A percentile compares a stretch with the other conserved stretches of the same genome.
Evolutionary conservation across 257 asterid genomes (phyloP).

Genomic region (Galeopsis tetrahit): DNA sequence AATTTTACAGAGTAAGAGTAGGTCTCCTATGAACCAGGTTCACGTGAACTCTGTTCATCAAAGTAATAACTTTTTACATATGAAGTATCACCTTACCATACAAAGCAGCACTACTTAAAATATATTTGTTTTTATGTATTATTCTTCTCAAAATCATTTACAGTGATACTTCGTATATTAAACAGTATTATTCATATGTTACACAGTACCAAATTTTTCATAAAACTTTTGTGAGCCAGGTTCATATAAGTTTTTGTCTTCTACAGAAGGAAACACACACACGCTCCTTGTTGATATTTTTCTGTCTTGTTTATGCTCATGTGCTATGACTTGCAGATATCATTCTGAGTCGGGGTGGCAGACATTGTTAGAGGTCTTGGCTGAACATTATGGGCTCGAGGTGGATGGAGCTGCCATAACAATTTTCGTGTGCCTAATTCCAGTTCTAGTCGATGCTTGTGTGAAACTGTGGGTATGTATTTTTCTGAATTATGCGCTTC

Average conservation of each 20-base stretch:
- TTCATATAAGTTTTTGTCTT: no score
- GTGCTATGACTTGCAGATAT: constrained; percentile 61
- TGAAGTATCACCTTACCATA: no score
- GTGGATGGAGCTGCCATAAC: constrained; percentile 73
- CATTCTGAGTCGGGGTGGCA: constrained; percentile 97
- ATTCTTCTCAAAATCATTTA: no score
- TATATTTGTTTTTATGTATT: no score
- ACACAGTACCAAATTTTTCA: no score
- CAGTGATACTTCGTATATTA: no score
- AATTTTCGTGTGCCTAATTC: constrained; percentile 73
- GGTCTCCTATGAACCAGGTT: no score
- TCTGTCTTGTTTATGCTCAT: background rate
- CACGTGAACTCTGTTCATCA: no score
- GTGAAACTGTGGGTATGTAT: constrained; percentile 93
- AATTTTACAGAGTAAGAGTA: background rate
- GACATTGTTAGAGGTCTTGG: constrained; percentile 73
- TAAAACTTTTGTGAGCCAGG: no score
- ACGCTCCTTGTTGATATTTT: background rate
- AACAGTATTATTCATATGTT: no score
- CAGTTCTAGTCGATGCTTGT: constrained; percentile 83
- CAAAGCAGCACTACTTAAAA: no score
- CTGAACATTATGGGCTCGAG: constrained; percentile 86
- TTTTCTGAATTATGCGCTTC: background rate
- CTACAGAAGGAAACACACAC: background rate
- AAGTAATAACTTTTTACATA: no score